Evolutionary conservation across 371 early-diverging fungal genomes (phyloP).

Genomic region (Phascolomyces articulosus): DNA sequence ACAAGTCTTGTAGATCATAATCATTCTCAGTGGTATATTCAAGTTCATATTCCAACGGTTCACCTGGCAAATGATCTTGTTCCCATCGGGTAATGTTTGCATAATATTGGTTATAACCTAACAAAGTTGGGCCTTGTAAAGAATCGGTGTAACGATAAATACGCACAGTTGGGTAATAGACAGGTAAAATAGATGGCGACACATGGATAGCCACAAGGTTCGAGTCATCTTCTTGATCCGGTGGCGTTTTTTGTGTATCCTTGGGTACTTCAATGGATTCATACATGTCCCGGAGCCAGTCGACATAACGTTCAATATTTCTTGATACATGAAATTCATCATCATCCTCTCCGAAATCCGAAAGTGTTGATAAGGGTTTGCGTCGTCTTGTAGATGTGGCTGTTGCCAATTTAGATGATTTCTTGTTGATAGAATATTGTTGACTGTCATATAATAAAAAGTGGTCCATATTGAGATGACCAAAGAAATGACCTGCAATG

Average conservation of each 20-base stretch:
- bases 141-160: constrained; percentile 60
- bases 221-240: not conserved
- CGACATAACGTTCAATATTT: constrained; percentile 33
- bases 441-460: constrained; percentile 58
- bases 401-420: not conserved
- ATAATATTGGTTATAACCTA: constrained; percentile 43
- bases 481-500: constrained; percentile 76
- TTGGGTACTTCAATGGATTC: constrained; percentile 22
- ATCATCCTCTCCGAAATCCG: constrained; percentile 14
- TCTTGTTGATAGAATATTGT: not conserved
- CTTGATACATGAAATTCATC: constrained; percentile 21
- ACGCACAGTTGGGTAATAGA: constrained; percentile 74
- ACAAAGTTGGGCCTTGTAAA: constrained; percentile 15
- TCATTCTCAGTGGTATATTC: constrained; percentile 63
- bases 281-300: constrained; percentile 40
- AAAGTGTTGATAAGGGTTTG: not conserved
- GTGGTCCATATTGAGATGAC: constrained; percentile 85
- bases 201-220: constrained; percentile 62
- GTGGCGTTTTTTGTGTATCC: not conserved
- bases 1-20: constrained; percentile 66
- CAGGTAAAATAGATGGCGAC: constrained; percentile 75
- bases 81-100: constrained; percentile 49
- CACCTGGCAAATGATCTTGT: constrained; percentile 13
- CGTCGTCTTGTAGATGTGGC: not conserved
- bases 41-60: constrained; percentile 35